Evolutionary conservation across 306 rosid species (phyloP).

Genomic region (Cucumis sativus): DNA sequence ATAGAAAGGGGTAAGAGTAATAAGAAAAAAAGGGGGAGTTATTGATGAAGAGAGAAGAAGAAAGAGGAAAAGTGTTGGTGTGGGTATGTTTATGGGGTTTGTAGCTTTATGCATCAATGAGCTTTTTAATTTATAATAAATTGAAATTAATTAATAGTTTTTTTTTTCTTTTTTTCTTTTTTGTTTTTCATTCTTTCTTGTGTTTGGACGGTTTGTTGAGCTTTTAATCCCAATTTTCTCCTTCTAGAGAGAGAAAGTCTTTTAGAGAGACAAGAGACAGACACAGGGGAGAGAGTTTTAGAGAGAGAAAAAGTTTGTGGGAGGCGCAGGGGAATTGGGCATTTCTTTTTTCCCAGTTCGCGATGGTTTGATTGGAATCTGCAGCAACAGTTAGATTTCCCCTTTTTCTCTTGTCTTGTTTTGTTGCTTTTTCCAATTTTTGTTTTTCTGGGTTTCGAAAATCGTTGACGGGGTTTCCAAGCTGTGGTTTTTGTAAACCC

Average conservation of each 20-base stretch:
- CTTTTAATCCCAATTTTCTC: slow-evolving; percentile 35
- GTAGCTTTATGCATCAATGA: not conserved
- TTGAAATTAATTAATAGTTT: not conserved
- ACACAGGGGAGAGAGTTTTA: slow-evolving; percentile 19
- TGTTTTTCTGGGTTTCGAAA: slow-evolving; percentile 16
- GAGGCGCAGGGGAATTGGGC: slow-evolving; percentile 13
- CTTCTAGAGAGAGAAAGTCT: slow-evolving; percentile 41
- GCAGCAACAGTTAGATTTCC: slow-evolving; percentile 17
- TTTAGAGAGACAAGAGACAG: slow-evolving; percentile 4
- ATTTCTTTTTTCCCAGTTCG: slow-evolving; percentile 19
- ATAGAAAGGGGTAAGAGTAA: not conserved
- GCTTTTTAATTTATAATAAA: not conserved
- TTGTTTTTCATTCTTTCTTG: not conserved
- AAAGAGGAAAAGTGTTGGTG: not conserved
- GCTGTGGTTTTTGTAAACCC: slow-evolving; percentile 57
- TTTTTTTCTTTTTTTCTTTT: not conserved
- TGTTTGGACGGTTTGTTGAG: not conserved
- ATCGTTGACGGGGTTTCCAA: slow-evolving; percentile 36
- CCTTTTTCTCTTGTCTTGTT: not conserved
- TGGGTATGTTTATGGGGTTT: not conserved
- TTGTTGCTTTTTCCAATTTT: slow-evolving; percentile 11
- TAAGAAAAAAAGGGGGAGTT: not conserved
- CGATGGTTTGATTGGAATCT: slow-evolving; percentile 68
- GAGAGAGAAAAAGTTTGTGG: slow-evolving; percentile 7
- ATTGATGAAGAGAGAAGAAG: not conserved